Conservation (phyloP, 176 grass and related monocot species). For the Stipa capillata region DNA sequence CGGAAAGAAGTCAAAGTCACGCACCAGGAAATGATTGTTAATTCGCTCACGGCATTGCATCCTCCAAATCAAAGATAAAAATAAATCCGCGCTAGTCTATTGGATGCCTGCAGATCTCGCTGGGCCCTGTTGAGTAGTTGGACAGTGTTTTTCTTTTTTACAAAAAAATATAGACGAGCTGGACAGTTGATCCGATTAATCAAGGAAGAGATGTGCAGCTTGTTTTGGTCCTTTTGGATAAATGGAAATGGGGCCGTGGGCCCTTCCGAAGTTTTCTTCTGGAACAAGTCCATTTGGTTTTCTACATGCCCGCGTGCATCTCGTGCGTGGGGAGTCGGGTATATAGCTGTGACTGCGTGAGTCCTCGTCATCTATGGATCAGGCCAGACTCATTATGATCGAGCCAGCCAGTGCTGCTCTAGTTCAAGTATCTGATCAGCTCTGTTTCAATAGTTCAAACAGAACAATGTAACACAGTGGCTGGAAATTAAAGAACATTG, state of each 20-base stretch:
- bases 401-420: not conserved
- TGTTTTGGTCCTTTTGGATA: slow-evolving; percentile 27
- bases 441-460: not conserved
- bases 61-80: too few species aligned
- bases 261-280: not conserved
- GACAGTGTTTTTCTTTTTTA: too few species aligned
- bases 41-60: slow-evolving; percentile 11
- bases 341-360: too few species aligned
- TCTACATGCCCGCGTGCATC: not conserved
- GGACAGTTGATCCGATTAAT: not conserved
- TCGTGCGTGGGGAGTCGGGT: not conserved
- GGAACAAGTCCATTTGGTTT: not conserved
- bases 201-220: slow-evolving; percentile 1
- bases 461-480: not conserved
- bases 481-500: not conserved
- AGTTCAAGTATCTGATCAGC: not conserved
- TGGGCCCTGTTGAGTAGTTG: not conserved
- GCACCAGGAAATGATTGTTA: not conserved
- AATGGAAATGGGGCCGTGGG: not conserved
- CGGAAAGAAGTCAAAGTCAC: not conserved
- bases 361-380: not conserved
- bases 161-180: too few species aligned
- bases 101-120: not conserved
- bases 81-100: not conserved
- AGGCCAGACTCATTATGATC: not conserved